Evolutionary conservation across 306 rosid genomes (phyloP), one percentile per base, ranked within the genome.

Genomic region (Dalbergia cochinchinensis): DNA sequence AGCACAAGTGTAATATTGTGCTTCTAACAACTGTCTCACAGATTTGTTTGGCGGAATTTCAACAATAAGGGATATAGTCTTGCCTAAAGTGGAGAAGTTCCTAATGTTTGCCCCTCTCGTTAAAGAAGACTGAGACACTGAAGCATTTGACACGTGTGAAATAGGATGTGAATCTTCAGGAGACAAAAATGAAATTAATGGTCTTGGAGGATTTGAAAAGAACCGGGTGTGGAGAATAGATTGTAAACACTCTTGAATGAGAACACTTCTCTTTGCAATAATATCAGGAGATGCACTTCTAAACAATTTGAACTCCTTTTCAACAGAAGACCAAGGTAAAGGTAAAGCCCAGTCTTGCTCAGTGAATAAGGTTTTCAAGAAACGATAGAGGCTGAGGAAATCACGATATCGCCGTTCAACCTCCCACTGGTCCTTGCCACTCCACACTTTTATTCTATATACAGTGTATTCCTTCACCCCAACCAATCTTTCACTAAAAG

Each of bases 391-490:
- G 60, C 91, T 80, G 77, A 83, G 87, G 86, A 93, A 96, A 87
- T 93, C 99, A 47, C 99, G 98, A 81, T 91, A 96, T 63, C 98
- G 82, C 62, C 87, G 91, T 87, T 96, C 99, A 85, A 91, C 89
- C 89, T 93, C 99, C 99, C 98, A 96, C 63, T 90, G 90, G 75
- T 89, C 90, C 67, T 87, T 86, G 85, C 93, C 94, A 55, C 97
- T 87, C 89, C 88, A 88, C 74, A 96, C 97, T 85, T 88, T 90
- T 19, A 93, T 88, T 85, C 74, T 90, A 83, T 96, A 96, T 50
- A 93, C 93, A 7, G 98, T 93, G 87, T 89, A 93, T 87, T 91
- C 99, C 92, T 93, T 93, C 82, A 96, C 97, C 73, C 99, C 99
- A 74, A 96, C 98, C 82, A 96, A 91, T 80, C 98, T 91, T 90